Conservation (phyloP, 805 yeast species). For the Brettanomyces sp. region DNA sequence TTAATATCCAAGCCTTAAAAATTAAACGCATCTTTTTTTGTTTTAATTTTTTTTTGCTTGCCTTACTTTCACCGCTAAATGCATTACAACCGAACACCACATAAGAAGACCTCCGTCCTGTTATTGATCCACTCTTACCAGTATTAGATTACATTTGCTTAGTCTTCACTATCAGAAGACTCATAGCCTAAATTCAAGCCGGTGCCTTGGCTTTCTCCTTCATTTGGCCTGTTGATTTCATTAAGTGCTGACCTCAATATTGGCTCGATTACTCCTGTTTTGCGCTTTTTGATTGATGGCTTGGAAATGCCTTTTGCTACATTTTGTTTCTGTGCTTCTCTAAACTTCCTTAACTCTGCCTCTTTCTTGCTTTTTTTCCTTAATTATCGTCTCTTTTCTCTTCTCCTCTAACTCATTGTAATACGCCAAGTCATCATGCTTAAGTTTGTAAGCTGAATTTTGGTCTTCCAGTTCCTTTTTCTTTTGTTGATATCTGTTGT, state of each 20-base stretch:
- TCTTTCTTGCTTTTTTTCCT: conserved; percentile 9
- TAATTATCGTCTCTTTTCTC: conserved; percentile 8
- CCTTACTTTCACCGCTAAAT: too few relatives aligned
- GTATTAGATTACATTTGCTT: too few relatives aligned
- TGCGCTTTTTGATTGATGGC: background rate
- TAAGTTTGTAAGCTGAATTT: conserved; percentile 34
- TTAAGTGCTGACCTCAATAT: background rate
- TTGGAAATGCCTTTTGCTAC: background rate
- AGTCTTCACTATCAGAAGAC: too few relatives aligned
- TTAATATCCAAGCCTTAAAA: too few relatives aligned
- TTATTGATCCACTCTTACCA: too few relatives aligned
- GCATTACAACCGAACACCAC: too few relatives aligned
- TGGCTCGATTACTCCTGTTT: background rate
- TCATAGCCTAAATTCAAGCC: too few relatives aligned
- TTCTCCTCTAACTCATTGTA: conserved; percentile 23
- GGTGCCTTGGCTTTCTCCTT: too few relatives aligned
- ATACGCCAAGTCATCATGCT: conserved; percentile 27
- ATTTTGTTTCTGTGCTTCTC: background rate
- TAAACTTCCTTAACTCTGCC: conserved; percentile 16
- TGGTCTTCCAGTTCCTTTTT: conserved; percentile 25
- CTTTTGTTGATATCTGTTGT: conserved; percentile 16
- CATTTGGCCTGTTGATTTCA: too few relatives aligned
- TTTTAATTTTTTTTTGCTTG: too few relatives aligned
- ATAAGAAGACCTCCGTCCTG: too few relatives aligned
- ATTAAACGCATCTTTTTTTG: too few relatives aligned